Evolutionary conservation across 768 basidiomycete genomes (phyloP).

Genomic region (Podaxis sp.): DNA sequence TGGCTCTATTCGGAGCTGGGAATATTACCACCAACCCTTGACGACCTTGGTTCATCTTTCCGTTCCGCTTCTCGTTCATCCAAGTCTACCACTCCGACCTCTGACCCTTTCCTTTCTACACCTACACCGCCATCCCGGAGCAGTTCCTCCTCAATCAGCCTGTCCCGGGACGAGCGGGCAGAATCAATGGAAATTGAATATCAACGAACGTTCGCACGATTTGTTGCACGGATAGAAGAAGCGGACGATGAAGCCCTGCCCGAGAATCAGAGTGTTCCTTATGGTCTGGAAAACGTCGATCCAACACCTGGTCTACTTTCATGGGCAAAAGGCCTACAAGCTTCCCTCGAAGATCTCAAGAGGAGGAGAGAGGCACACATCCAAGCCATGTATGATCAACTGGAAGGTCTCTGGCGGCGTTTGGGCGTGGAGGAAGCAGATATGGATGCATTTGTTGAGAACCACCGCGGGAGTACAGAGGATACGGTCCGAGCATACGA

Average conservation of each 20-base stretch:
- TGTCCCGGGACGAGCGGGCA: constrained; percentile 34
- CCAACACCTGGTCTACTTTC: constrained; percentile 72
- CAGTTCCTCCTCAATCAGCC: constrained; percentile 31
- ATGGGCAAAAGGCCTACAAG: constrained; percentile 62
- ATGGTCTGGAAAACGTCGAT: constrained; percentile 73
- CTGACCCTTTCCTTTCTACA: constrained; percentile 48
- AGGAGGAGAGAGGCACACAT: constrained; percentile 77
- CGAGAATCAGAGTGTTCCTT: constrained; percentile 32
- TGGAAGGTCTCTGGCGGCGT: constrained; percentile 88
- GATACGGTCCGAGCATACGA: constrained; percentile 81
- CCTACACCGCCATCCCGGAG: constrained; percentile 49
- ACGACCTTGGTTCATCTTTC: constrained; percentile 36
- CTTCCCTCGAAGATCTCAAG: constrained; percentile 71
- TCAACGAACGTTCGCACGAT: constrained; percentile 58
- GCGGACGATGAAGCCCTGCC: constrained; percentile 47
- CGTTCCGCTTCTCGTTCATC: constrained; percentile 25
- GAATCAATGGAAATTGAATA: constrained; percentile 43
- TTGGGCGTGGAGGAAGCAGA: constrained; percentile 76
- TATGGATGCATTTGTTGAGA: constrained; percentile 93
- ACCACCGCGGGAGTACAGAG: constrained; percentile 78
- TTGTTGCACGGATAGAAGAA: constrained; percentile 62
- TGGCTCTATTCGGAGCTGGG: constrained; percentile 84
- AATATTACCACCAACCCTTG: constrained; percentile 56
- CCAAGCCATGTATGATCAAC: constrained; percentile 90
- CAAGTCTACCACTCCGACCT: constrained; percentile 35